Base-by-base conservation (phyloP, 345 rosid species). In the Turritis glabra region DNA sequence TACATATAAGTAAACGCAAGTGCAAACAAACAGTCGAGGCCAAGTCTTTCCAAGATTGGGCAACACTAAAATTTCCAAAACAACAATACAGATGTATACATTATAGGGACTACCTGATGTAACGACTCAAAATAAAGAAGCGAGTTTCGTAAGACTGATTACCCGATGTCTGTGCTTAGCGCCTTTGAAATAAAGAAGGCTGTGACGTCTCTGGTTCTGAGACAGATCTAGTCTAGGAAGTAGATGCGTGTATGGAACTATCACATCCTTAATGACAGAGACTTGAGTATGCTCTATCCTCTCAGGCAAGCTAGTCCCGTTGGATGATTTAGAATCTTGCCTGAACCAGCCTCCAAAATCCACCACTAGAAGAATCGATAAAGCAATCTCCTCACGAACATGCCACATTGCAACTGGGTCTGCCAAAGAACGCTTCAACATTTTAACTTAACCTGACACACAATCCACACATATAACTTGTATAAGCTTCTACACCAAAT, bases 381-480 rank as follows among this genome's bases (percentile, higher is more conserved):
- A 85, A 12, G 97, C 93, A 74, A 90, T 88, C 84, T 95, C 87
- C 32, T 82, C 88, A 78, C 82, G 83, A 41, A 92, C 89, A 81
- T 92, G 99, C 99, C 99, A 92, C 97, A 92, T 89, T 55, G 98
- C 97, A 76, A 92, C 94, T 5, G 98, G 98, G 97, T 95, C 99
- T 95, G 99, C 89, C 91, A 95, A 90, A 91, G 76, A 88, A 88
- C 78, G 89, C 89, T 81, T 86, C 87, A 88, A 84, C 82, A 67
- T 85, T 87, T 87, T 87, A 89, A 87, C 85, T 79, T 62, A 62
- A 85, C 92, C 90, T 86, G 87, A 83, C 67, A 73, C 53, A 51
- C 82, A 50, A 85, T 77, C 76, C 82, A 83, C 67, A 84, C 64
- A 78, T 80, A 12, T 84, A 73, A 79, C 76, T 69, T 64, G 85